A percentile compares a stretch with the other conserved stretches of the same genome.
Conservation (phyloP, 345 rosid species). For the Moricandia arvensis region DNA sequence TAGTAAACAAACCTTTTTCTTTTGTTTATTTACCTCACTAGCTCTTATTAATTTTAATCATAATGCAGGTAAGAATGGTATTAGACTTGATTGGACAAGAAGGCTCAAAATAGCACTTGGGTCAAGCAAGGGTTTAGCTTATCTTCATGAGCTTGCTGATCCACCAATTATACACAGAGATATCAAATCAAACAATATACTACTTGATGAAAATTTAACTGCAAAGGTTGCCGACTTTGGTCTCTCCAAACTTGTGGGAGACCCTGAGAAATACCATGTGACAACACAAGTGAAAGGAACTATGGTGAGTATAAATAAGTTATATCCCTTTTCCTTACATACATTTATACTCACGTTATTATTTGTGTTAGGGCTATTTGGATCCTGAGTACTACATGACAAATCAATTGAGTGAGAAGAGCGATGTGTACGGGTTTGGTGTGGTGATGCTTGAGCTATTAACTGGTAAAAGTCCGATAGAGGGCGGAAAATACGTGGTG, state of each 20-base stretch:
- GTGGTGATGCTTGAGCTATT: conserved; percentile 76
- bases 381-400: conserved; percentile 98
- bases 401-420: conserved; percentile 80
- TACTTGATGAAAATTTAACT: conserved; percentile 67
- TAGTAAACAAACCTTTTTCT: conserved; percentile 10
- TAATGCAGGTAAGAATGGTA: conserved; percentile 70
- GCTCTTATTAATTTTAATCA: not conserved
- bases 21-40: not conserved
- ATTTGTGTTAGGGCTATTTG: conserved; percentile 59
- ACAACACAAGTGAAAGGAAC: conserved; percentile 97
- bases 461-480: conserved; percentile 69
- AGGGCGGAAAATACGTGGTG: conserved; percentile 75
- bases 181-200: conserved; percentile 74
- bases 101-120: conserved; percentile 78
- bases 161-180: conserved; percentile 98
- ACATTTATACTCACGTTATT: not conserved
- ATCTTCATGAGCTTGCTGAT: conserved; percentile 87
- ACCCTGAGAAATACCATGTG: conserved; percentile 60
- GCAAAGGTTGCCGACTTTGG: conserved; percentile 97
- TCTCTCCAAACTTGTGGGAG: conserved; percentile 66
- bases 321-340: not conserved
- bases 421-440: conserved; percentile 93
- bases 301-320: conserved; percentile 54
- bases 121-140: conserved; percentile 76
- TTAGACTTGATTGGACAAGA: conserved; percentile 71